Evolutionary conservation across 352 stramenopile species (phyloP), one percentile per base, ranked within the genome.

Genomic region (Phytopythium montanum): DNA sequence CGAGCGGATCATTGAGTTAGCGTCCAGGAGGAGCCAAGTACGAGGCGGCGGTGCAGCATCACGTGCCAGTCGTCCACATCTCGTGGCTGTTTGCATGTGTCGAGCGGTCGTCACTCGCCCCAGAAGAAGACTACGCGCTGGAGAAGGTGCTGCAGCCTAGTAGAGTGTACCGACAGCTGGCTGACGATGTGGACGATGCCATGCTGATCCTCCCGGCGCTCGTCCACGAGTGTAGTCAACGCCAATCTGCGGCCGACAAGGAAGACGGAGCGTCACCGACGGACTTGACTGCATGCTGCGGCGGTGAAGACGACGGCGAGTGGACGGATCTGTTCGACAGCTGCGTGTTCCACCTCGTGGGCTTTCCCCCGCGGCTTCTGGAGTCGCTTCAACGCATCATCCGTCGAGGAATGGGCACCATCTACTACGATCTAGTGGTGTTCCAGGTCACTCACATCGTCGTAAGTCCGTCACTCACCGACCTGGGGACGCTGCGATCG

Each of bases 31-130:
- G 83, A 50, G 66, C 75, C 19, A 90, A 92, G 62, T 90, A 88
- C 49, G 75, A 89, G 18, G 79, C 79, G 2, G 80, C 80, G 0
- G 54, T 85, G 19, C 65, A 64, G 5, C 72, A 89, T 60, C 62
- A 71, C 13, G 84, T 92, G 52, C 75, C 83, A 4, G 71, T 92
- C 13, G 83, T 90, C 3, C 79, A 90, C 54, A 63, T 90, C 10
- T 78, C 73, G 31, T 92, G 83, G 83, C 63, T 92, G 0, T 67
- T 81, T n/a, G 83, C 79, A n/a, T 92, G 79, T 46, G 38, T 86
- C 18, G 75, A 90, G 55, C 70, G 73, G 16, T 49, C 69, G 2
- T 60, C 68, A 44, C 25, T 89, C 12, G 71, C 76, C 12, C 68
- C 86, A 0, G 76, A 85, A 60, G 59, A 69, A 3, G 68, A 77